Conservation (phyloP, 176 grass and related monocot genomes). For the Triticum turgidum region DNA sequence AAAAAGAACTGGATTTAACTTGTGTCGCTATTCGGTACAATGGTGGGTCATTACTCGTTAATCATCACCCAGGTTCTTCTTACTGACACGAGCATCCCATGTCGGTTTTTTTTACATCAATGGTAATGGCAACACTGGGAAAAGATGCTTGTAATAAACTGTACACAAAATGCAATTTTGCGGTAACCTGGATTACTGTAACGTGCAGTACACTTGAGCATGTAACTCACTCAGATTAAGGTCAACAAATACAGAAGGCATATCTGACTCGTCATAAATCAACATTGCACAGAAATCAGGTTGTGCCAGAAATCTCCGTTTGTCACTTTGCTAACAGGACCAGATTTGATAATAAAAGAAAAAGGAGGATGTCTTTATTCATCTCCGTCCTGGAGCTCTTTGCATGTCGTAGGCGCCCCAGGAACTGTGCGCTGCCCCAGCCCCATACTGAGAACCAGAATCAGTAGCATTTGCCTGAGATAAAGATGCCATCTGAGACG, state of each 20-base stretch:
- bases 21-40: too few species aligned
- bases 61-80: too few species aligned
- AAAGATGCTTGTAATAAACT: neutral
- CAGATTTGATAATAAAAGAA: neutral
- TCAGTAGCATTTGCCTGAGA: slow-evolving; percentile 51
- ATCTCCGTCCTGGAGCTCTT: slow-evolving; percentile 52
- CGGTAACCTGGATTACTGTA: neutral
- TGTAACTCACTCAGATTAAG: neutral
- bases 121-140: neutral
- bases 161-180: neutral
- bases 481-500: slow-evolving; percentile 18
- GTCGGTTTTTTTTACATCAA: too few species aligned
- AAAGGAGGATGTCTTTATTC: neutral
- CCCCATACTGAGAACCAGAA: slow-evolving; percentile 47
- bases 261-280: neutral
- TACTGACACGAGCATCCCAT: too few species aligned
- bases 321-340: neutral
- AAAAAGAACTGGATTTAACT: too few species aligned
- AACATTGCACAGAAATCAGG: slow-evolving; percentile 2
- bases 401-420: slow-evolving; percentile 62
- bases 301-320: slow-evolving; percentile 16
- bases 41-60: too few species aligned
- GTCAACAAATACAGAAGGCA: neutral
- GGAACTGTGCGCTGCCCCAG: slow-evolving; percentile 37
- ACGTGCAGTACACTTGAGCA: neutral